Evolutionary conservation across 2,329 filamentous ascomycete genomes (phyloP), one percentile per base, ranked within the genome.

Genomic region (Geosmithia morbida): DNA sequence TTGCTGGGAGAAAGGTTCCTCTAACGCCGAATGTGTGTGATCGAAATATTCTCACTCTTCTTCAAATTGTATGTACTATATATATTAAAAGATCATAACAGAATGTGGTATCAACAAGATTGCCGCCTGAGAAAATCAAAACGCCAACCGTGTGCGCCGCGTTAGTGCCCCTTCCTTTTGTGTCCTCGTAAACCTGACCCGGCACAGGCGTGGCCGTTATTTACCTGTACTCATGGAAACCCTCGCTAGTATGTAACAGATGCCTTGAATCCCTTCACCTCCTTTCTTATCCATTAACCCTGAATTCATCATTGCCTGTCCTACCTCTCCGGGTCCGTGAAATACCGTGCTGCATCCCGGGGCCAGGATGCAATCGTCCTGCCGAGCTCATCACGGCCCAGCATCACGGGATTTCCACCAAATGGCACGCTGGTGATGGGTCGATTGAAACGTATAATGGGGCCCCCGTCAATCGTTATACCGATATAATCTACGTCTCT

Each of bases 391-490:
- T 57, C 60, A 40, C 59, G 59, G 7, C 68, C 66, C 3, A 71
- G 48, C 1, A 71, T 50, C 40, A 63, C 56, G 16, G 61, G 60
- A 17, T 61, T 57, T 7, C 60, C 52, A 2, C 60, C 57, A 2
- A 66, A 47, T 11, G 53, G 51, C 19, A 17, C 18, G 39, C 46
- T 57, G 53, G 7, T 60, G 59, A 5, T 61, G 55, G 47, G 44
- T n/a, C 64, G 56, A 37, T 54, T 58, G 49, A 72, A 69, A 17
- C 64, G 63, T n/a, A 72, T 54, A 46, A 72, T 71, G 2, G 69
- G 68, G 2, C 66, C 66, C 14, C 69, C 69, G 4, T 66, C 61
- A 10, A 69, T 57, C 2, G 67, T 69, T 52, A 69, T 68, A 40
- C 69, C 69, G 42, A 72, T 58, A 3, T 72, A 62, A 22, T 65